Evolutionary conservation across 345 rosid genomes (phyloP).

Genomic region (Noccaea bulbosa): DNA sequence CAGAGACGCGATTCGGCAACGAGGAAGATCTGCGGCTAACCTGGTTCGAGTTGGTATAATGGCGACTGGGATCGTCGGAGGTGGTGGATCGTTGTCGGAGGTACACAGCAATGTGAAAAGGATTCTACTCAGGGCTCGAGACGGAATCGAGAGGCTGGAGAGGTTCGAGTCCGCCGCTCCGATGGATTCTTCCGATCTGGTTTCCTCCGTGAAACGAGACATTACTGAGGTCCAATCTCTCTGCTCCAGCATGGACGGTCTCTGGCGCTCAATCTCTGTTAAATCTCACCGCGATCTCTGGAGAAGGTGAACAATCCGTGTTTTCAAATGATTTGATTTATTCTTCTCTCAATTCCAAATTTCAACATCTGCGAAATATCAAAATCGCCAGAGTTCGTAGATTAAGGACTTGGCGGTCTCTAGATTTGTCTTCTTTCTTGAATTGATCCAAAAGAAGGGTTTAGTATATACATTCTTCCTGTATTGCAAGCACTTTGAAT

Average conservation of each 20-base stretch:
- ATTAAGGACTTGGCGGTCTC: neutral
- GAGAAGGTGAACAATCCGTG: conserved; percentile 57
- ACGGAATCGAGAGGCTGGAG: conserved; percentile 86
- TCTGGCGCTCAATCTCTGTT: conserved; percentile 79
- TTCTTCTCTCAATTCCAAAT: neutral
- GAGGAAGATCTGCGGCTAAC: conserved; percentile 8
- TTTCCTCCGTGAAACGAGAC: conserved; percentile 70
- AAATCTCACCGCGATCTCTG: conserved; percentile 97
- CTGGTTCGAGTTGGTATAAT: conserved; percentile 6
- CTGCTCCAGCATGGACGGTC: conserved; percentile 78
- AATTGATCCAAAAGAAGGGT: neutral
- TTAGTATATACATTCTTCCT: neutral
- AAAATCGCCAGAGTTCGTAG: neutral
- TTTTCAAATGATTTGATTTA: neutral
- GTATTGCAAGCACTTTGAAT: neutral
- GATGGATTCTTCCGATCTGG: conserved; percentile 76
- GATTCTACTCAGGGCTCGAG: conserved; percentile 67
- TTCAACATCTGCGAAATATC: neutral
- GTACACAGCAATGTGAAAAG: conserved; percentile 61
- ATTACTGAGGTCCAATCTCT: conserved; percentile 74
- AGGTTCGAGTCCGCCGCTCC: conserved; percentile 58
- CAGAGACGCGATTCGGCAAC: conserved; percentile 11
- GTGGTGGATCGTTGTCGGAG: conserved; percentile 78
- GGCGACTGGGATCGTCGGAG: conserved; percentile 46
- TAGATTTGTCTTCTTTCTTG: neutral